Evolutionary conservation across 2,329 filamentous ascomycete genomes (phyloP).

Genomic region (Cladosporium sp.): DNA sequence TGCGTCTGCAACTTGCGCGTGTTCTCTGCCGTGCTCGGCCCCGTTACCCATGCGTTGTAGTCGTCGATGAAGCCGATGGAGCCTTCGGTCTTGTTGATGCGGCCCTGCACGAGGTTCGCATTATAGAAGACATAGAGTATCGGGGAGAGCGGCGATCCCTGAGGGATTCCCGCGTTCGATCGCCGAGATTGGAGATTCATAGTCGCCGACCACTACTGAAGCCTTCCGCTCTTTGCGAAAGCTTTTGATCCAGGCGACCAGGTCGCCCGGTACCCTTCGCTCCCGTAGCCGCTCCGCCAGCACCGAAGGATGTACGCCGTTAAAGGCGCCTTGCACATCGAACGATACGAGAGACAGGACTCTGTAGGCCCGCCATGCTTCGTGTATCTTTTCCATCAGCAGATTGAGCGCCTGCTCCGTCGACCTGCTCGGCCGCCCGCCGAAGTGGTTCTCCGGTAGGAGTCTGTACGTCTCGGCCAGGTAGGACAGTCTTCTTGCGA

Average conservation of each 20-base stretch:
- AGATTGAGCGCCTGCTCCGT: not conserved
- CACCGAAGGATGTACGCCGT: conserved; percentile 34
- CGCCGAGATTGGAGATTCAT: not conserved
- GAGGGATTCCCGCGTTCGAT: conserved; percentile 24
- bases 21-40: not conserved
- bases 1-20: not conserved
- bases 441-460: not conserved
- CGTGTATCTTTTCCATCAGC: not conserved
- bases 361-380: not conserved
- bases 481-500: not conserved
- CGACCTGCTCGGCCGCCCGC: not conserved
- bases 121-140: conserved; percentile 35
- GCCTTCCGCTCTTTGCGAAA: conserved; percentile 18
- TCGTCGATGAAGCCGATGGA: conserved; percentile 12
- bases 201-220: not conserved
- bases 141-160: conserved; percentile 30
- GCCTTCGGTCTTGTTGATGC: conserved; percentile 14
- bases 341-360: conserved; percentile 22
- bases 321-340: conserved; percentile 30
- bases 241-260: conserved; percentile 24
- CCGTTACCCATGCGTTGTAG: conserved; percentile 1
- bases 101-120: conserved; percentile 1
- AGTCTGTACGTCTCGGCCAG: not conserved
- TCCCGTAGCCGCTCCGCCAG: conserved; percentile 31
- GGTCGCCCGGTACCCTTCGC: conserved; percentile 24